These are phyloP conservation scores for Vigna trinervia DNA, from an alignment of 306 rosid genomes.

Conservation along the genomic window DNA sequence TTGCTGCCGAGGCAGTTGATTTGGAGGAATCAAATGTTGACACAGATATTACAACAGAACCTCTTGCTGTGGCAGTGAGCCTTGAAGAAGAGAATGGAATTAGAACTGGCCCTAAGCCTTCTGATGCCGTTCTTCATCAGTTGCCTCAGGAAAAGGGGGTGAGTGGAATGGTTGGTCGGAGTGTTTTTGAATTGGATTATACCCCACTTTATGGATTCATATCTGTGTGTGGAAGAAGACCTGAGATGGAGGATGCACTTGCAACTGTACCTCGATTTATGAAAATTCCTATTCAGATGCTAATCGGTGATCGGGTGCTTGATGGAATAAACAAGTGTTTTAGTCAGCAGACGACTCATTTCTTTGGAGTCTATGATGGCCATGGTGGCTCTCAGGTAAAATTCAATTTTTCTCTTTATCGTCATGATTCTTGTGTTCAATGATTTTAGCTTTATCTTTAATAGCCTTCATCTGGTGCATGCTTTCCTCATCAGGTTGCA, in stretches of 20 bases:
- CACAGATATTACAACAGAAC: slow-evolving; percentile 50
- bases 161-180: slow-evolving; percentile 62
- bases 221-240: slow-evolving; percentile 85
- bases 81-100: slow-evolving; percentile 60
- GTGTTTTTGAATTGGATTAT: slow-evolving; percentile 87
- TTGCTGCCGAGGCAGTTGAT: slow-evolving; percentile 47
- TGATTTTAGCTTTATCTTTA: background rate
- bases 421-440: slow-evolving; percentile 11
- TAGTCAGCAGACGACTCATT: slow-evolving; percentile 68
- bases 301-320: slow-evolving; percentile 62
- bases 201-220: slow-evolving; percentile 85
- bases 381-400: slow-evolving; percentile 94
- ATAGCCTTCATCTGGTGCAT: slow-evolving; percentile 23
- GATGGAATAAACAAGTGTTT: slow-evolving; percentile 69
- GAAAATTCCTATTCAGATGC: slow-evolving; percentile 81
- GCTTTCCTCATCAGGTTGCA: slow-evolving; percentile 69
- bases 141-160: slow-evolving; percentile 63
- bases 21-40: slow-evolving; percentile 50
- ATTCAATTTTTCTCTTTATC: slow-evolving; percentile 4
- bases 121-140: slow-evolving; percentile 56
- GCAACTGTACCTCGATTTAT: slow-evolving; percentile 66
- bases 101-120: slow-evolving; percentile 50
- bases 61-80: slow-evolving; percentile 55
- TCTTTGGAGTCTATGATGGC: slow-evolving; percentile 94
- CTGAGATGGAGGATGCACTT: slow-evolving; percentile 94